Percentiles rank a stretch among this genome's conserved stretches.
Evolutionary conservation across 1,139 yeast genomes (phyloP).

Genomic region (Scheffersomyces illinoinensis): DNA sequence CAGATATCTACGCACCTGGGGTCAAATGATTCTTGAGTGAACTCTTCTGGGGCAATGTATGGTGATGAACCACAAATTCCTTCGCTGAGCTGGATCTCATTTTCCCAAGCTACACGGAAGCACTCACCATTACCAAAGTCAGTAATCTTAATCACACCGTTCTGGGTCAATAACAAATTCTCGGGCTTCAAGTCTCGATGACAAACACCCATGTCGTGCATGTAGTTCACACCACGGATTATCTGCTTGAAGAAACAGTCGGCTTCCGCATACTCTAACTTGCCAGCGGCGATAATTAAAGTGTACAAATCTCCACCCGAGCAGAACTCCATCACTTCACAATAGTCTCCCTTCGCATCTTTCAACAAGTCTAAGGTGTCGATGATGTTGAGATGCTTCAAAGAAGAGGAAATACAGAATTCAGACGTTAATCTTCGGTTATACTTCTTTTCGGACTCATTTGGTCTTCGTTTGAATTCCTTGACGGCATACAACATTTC

Average conservation of each 20-base stretch:
- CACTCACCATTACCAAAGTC: constrained; percentile 97
- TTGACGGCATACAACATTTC: constrained; percentile 49
- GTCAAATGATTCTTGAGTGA: constrained; percentile 71
- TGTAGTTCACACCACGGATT: constrained; percentile 85
- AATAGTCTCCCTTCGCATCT: constrained; percentile 90
- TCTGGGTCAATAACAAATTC: constrained; percentile 75
- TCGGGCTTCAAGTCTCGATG: constrained; percentile 97
- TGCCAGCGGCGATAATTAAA: constrained; percentile 79
- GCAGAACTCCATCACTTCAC: constrained; percentile 97
- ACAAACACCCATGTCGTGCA: constrained; percentile 97
- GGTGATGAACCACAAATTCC: constrained; percentile 92
- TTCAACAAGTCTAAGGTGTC: constrained; percentile 83
- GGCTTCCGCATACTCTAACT: constrained; percentile 82
- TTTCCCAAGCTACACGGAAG: constrained; percentile 96
- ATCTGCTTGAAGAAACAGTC: constrained; percentile 95
- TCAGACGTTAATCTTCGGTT: constrained; percentile 47
- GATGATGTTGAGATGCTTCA: constrained; percentile 59
- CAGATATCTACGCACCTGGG: constrained; percentile 92
- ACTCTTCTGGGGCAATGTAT: constrained; percentile 96
- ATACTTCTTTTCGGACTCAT: constrained; percentile 47
- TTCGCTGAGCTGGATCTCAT: constrained; percentile 74
- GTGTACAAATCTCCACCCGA: constrained; percentile 94
- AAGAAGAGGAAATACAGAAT: constrained; percentile 50
- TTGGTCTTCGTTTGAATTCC: constrained; percentile 44
- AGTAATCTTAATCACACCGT: constrained; percentile 82